These are phyloP conservation scores for Stagonosporopsis cucurbitacearum DNA, from an alignment of 2,329 filamentous ascomycete genomes.

Conservation along the genomic window DNA sequence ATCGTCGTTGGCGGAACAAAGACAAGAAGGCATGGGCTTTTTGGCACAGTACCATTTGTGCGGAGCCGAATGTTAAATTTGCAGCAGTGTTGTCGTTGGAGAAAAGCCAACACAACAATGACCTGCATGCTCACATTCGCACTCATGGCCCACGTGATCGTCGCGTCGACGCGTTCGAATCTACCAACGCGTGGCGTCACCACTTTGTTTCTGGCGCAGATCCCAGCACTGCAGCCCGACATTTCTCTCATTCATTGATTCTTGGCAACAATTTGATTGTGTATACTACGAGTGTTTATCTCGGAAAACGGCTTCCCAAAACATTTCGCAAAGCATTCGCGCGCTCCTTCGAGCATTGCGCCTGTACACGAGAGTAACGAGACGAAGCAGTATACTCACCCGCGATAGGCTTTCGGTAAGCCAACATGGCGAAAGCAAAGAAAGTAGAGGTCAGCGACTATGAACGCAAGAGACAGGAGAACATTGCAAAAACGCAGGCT, in stretches of 20 bases:
- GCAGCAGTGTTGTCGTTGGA: too few species aligned
- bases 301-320: background rate
- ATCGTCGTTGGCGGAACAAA: background rate
- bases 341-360: background rate
- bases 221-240: slow-evolving; percentile 1
- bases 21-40: background rate
- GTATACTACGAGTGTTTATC: background rate
- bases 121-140: background rate
- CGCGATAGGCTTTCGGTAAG: background rate
- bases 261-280: background rate
- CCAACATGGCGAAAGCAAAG: slow-evolving; percentile 48
- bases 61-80: too few species aligned
- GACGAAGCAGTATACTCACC: background rate
- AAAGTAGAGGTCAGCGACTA: slow-evolving; percentile 76
- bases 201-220: slow-evolving; percentile 6
- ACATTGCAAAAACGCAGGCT: slow-evolving; percentile 85
- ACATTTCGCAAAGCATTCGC: too few species aligned
- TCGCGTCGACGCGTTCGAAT: slow-evolving; percentile 12
- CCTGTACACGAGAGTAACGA: background rate
- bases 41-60: background rate
- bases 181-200: slow-evolving; percentile 16
- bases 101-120: background rate
- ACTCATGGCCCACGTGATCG: slow-evolving; percentile 4
- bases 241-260: background rate
- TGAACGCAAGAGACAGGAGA: slow-evolving; percentile 82